Percentiles rank a stretch among this genome's conserved stretches.
These are phyloP conservation scores for Dothiorella sarmentorum DNA, from an alignment of 2,329 filamentous ascomycete species.

Conservation along the genomic window DNA sequence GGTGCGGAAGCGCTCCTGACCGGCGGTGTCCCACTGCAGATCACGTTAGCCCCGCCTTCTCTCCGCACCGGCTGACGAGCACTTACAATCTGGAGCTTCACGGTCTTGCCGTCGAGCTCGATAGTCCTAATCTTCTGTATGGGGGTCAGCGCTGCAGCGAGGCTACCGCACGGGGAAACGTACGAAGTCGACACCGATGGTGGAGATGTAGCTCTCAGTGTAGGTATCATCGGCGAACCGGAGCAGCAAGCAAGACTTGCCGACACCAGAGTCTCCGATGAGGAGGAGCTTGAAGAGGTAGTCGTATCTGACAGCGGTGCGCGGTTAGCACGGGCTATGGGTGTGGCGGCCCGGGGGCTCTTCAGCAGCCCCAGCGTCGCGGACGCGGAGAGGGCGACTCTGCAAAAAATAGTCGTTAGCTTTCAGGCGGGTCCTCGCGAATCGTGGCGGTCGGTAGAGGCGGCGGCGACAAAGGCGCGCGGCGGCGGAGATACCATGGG, in stretches of 20 bases:
- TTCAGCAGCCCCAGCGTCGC: background rate
- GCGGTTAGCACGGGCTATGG: constrained; percentile 12
- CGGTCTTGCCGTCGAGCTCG: constrained; percentile 98
- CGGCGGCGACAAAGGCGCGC: constrained; percentile 17
- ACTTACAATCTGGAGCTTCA: constrained; percentile 98
- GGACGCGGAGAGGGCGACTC: background rate
- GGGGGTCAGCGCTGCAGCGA: constrained; percentile 31
- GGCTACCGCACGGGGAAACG: constrained; percentile 38
- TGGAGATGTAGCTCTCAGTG: constrained; percentile 99
- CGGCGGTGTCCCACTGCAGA: constrained; percentile 92
- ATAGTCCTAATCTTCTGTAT: constrained; percentile 97
- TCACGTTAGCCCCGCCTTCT: constrained; percentile 21
- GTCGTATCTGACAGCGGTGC: constrained; percentile 75
- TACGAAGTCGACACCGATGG: constrained; percentile 99
- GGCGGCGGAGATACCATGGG: constrained; percentile 20
- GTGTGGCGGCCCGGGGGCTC: constrained; percentile 2
- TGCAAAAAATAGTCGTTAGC: constrained; percentile 11
- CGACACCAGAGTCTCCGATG: constrained; percentile 99
- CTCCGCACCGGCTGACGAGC: constrained; percentile 16
- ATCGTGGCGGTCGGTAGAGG: background rate
- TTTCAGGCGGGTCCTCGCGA: background rate
- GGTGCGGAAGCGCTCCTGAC: constrained; percentile 98
- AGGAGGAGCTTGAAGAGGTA: constrained; percentile 99
- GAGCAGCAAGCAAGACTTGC: constrained; percentile 97
- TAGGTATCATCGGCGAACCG: constrained; percentile 99